phyloP scores from a whole-genome alignment of 495 filamentous ascomycete genomes.

The Haplographium delicatum region DNA sequence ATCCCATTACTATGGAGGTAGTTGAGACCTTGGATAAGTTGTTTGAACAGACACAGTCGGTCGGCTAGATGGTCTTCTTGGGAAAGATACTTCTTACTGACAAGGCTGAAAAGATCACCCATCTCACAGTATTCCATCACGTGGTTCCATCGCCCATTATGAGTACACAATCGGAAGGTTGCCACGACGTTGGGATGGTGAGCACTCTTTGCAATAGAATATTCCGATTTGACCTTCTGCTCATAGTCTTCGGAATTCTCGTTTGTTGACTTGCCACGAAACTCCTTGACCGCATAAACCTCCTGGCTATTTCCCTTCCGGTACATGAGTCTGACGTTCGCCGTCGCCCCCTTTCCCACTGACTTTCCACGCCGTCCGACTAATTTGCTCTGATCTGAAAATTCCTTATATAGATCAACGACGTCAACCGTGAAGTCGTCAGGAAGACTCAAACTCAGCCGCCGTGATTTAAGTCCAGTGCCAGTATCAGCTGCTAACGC shows the following conservation, averaged over 20 bases:
- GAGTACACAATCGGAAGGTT: slow-evolving; percentile 62
- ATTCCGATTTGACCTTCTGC: slow-evolving; percentile 78
- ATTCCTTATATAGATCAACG: slow-evolving; percentile 56
- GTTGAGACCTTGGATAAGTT: slow-evolving; percentile 72
- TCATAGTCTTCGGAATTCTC: slow-evolving; percentile 64
- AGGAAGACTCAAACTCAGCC: slow-evolving; percentile 56
- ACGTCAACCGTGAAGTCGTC: slow-evolving; percentile 60
- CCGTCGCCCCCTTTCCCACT: slow-evolving; percentile 68
- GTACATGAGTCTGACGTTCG: slow-evolving; percentile 65
- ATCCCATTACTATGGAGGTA: slow-evolving; percentile 79
- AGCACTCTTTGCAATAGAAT: slow-evolving; percentile 67
- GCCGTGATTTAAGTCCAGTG: slow-evolving; percentile 60
- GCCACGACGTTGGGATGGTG: slow-evolving; percentile 76
- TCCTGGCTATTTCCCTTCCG: slow-evolving; percentile 48
- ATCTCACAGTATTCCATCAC: slow-evolving; percentile 80
- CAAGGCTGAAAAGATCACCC: slow-evolving; percentile 67
- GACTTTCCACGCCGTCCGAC: slow-evolving; percentile 56
- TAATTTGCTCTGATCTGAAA: slow-evolving; percentile 51
- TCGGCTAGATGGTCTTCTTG: slow-evolving; percentile 58
- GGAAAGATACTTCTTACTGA: slow-evolving; percentile 56
- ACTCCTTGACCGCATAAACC: slow-evolving; percentile 73
- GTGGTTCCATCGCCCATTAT: slow-evolving; percentile 66
- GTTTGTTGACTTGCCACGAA: slow-evolving; percentile 53
- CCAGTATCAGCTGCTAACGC: slow-evolving; percentile 52
- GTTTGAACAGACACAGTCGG: slow-evolving; percentile 73